Base-by-base conservation (phyloP, 768 basidiomycete species). In the Termitomyces sp. region DNA sequence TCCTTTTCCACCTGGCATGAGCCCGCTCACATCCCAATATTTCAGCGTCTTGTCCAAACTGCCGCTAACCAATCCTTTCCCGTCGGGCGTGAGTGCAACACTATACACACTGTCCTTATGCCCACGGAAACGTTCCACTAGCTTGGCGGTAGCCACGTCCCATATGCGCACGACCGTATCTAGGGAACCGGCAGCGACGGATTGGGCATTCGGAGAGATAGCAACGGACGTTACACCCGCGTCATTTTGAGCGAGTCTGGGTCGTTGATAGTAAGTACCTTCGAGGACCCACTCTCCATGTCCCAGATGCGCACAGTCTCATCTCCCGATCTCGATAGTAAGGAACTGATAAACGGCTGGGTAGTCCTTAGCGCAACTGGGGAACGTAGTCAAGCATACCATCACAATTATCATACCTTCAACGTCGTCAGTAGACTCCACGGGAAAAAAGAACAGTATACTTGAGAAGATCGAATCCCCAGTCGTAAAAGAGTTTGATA, bases 31-130 rank as follows among this genome's bases (percentile, higher is more conserved):
- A 68, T 94, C 91, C 91, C 93, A 94, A 59, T 87, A 84, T 70
- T 93, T 92, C 60, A 95, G 68, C 50, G 89, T 92, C 78, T 90
- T 89, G 68, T 95, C 92, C 66, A 95, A 73, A 72, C 90, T 93
- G 40, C 95, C 96, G 60, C 90, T 94, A 5, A 98, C 92, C 62
- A 99, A 78, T 8, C 87, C 89, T 67, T 85, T 86, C 24, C 94
- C 94, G 66, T 97, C 95, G 0, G 93, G 94, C 1, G 92, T 93
- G 72, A 98, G 98, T 30, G 91, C 93, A 4, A 94, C 81, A 50
- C 87, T 88, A 70, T 94, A 94, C 45, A 95, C 93, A 53, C 86
- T 88, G 66, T 94, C 90, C 56, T 79, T 79, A 69, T 95, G 93
- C 0, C 92, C 92, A 46, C 81, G 73, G 57, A 95, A 73, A 28